phyloP scores from a whole-genome alignment of 1,284 basidiomycete genomes.

The Sporisorium scitamineum region DNA sequence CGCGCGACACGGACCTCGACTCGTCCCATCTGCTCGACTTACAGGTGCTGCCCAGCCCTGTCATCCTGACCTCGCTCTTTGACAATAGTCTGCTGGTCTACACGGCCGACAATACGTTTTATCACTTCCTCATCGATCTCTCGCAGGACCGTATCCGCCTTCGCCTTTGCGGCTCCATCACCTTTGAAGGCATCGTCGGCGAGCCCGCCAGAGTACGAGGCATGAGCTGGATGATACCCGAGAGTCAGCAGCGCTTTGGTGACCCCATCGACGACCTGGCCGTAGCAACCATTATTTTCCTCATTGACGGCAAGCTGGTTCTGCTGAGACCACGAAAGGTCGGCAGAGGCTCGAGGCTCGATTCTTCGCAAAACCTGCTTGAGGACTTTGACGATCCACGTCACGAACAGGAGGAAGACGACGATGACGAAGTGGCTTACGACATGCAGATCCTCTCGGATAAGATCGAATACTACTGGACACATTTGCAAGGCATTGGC shows the following conservation, averaged over 20 bases:
- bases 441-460: constrained; percentile 97
- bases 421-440: constrained; percentile 92
- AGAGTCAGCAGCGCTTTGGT: constrained; percentile 89
- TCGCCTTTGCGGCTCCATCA: constrained; percentile 90
- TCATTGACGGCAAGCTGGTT: constrained; percentile 92
- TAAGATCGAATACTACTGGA: constrained; percentile 98
- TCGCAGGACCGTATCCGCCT: constrained; percentile 85
- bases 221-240: constrained; percentile 96
- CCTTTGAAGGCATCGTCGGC: constrained; percentile 89
- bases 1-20: constrained; percentile 90
- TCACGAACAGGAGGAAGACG: constrained; percentile 23
- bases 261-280: constrained; percentile 93
- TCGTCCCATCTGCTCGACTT: constrained; percentile 86
- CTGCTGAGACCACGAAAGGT: constrained; percentile 74
- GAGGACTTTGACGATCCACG: constrained; percentile 29
- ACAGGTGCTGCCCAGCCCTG: constrained; percentile 77
- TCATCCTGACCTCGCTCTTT: constrained; percentile 76
- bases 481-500: constrained; percentile 90
- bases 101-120: constrained; percentile 93
- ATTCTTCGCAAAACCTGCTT: constrained; percentile 7
- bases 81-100: constrained; percentile 98
- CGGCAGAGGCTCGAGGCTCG: constrained; percentile 3
- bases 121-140: constrained; percentile 91
- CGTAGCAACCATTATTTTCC: constrained; percentile 94
- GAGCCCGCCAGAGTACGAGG: constrained; percentile 87